Evolutionary conservation across 805 yeast genomes (phyloP), one percentile per base, ranked within the genome.

Genomic region (Tetrapisispora pingtungensis): DNA sequence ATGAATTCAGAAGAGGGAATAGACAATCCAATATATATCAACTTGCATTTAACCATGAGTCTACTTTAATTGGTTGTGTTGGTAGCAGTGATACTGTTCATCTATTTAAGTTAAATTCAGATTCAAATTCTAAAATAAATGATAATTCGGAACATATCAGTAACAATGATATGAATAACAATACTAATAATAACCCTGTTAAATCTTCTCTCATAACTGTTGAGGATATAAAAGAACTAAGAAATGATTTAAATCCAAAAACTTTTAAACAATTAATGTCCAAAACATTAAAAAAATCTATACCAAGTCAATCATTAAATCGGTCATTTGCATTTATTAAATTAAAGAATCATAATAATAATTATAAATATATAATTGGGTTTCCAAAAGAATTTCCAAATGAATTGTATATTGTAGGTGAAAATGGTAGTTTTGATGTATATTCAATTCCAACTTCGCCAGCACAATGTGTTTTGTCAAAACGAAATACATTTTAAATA

Each of bases 41-140:
- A 38, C 66, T 88, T 44, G 69, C 73, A 33, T 87, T 88, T 63
- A 80, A 83, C 52, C 62, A 70, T 20, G 76, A 77, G 44, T 73
- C 82, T 38, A 69, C 71, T 1, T 69, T 81, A 44, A 68, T 89
- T n/a, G 78, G 82, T n/a, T 93, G 89, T 39, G 78, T 88, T 4
- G 81, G 90, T 33, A 78, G 87, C 31, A 82, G 95, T 13, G 94
- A 83, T 27, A 88, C 96, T 0, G 84, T 88, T n/a, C 97, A 88
- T 60, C 76, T 88, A 18, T 88, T 88, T 67, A 69, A 84, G 43
- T 60, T 87, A 43, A 78, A 79, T 1, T 78, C 73, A 30, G 78
- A 79, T 1, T 78, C 73, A 28, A 14, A 12, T 13, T 3, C 14
- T 10, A 36, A 4, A 4, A 5, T 12, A 15, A 36, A 15, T 18